A percentile compares a stretch with the other conserved stretches of the same genome.
These are phyloP conservation scores for Candolleomyces eurysporus DNA, from an alignment of 768 basidiomycete species.

Conservation along the genomic window DNA sequence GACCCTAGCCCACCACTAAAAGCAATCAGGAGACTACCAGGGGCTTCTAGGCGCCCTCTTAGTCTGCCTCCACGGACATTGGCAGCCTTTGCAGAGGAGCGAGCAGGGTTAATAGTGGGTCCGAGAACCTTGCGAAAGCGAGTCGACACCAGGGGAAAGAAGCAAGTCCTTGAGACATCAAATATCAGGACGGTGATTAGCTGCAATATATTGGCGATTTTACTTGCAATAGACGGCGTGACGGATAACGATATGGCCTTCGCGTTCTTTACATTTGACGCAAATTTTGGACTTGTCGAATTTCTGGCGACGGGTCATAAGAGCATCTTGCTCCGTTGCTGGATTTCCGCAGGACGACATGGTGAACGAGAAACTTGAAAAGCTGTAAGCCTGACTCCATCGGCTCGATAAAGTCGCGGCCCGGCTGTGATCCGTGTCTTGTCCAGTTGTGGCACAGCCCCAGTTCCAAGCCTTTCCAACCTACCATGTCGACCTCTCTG, in stretches of 20 bases:
- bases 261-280: slow-evolving; percentile 68
- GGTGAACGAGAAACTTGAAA: slow-evolving; percentile 15
- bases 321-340: slow-evolving; percentile 50
- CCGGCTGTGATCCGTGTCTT: background rate
- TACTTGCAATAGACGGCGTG: slow-evolving; percentile 87
- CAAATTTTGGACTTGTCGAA: slow-evolving; percentile 68
- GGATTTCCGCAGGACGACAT: slow-evolving; percentile 63
- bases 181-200: background rate
- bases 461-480: background rate
- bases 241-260: slow-evolving; percentile 69
- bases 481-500: slow-evolving; percentile 24
- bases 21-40: slow-evolving; percentile 65
- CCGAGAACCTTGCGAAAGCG: slow-evolving; percentile 69
- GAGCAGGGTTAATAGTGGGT: slow-evolving; percentile 50
- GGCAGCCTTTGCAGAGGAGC: slow-evolving; percentile 11
- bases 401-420: background rate
- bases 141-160: slow-evolving; percentile 55
- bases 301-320: slow-evolving; percentile 69
- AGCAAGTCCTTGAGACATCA: slow-evolving; percentile 41
- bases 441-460: slow-evolving; percentile 1
- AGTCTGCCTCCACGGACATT: slow-evolving; percentile 45
- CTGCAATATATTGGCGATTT: slow-evolving; percentile 17
- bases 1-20: slow-evolving; percentile 83
- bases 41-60: slow-evolving; percentile 46
- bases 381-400: slow-evolving; percentile 3